phyloP scores from a whole-genome alignment of 176 grass and related monocot species.

The Paspalum notatum region DNA sequence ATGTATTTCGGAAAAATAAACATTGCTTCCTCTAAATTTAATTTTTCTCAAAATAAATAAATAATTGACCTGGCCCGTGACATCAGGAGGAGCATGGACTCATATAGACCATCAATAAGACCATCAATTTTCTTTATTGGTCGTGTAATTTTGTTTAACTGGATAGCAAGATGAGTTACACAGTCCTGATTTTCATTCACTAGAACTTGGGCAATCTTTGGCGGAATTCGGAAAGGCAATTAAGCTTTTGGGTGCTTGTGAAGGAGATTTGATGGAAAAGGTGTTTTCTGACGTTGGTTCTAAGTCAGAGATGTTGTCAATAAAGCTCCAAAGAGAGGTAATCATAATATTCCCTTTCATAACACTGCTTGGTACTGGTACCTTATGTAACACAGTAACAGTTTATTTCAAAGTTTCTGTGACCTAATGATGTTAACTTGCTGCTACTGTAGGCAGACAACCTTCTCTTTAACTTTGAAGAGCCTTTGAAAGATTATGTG shows the following conservation, averaged over 20 bases:
- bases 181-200: slow-evolving; percentile 29
- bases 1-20: neutral
- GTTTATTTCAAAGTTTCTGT: slow-evolving; percentile 38
- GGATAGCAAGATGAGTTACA: slow-evolving; percentile 31
- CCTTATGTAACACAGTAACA: slow-evolving; percentile 25
- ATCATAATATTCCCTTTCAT: slow-evolving; percentile 6
- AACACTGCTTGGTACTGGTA: slow-evolving; percentile 22
- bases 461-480: slow-evolving; percentile 95
- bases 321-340: slow-evolving; percentile 97
- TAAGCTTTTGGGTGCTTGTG: slow-evolving; percentile 90
- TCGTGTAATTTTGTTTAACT: slow-evolving; percentile 34
- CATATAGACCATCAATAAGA: neutral
- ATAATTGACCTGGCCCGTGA: neutral
- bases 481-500: slow-evolving; percentile 98
- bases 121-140: slow-evolving; percentile 20
- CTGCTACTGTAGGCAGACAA: slow-evolving; percentile 78
- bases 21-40: slow-evolving; percentile 1
- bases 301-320: slow-evolving; percentile 86
- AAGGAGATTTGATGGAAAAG: slow-evolving; percentile 90
- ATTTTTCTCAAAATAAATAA: neutral
- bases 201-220: slow-evolving; percentile 95
- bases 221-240: slow-evolving; percentile 93
- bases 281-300: slow-evolving; percentile 95
- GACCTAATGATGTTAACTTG: slow-evolving; percentile 14
- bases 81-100: slow-evolving; percentile 17